Evolutionary conservation across 768 basidiomycete genomes (phyloP), one percentile per base, ranked within the genome.

Genomic region (Psilocybe cubensis): DNA sequence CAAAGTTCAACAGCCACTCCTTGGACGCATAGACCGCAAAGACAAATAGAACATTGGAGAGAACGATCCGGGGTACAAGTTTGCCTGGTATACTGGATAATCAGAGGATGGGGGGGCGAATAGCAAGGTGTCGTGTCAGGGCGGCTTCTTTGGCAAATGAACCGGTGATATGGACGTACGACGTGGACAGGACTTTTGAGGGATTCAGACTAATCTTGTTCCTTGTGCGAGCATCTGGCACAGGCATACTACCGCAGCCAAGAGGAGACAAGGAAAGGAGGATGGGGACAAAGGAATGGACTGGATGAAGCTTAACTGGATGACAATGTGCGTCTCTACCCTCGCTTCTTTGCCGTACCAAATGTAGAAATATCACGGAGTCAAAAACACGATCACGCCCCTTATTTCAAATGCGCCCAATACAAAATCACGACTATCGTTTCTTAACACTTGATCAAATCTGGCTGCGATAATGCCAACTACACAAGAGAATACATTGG

Each of bases 21-120:
- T 89, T 90, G 48, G 83, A 79, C 5, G 84, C 79, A 70, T 85
- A 81, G 31, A 88, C 71, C 4, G 86, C 79, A 18, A 86, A 70
- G 29, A 87, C 87, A 56, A 88, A 84, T 46, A 90, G 72, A 20
- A 83, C 70, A 72, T 91, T 87, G 0, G 85, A 84, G 38, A 87
- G 65, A 54, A 87, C 63, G 48, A 90, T 77, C 63, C 78, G 80
- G 9, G 85, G 81, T 45, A 88, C 69, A 31, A 82, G 74, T 49
- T 70, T 80, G 54, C 75, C 79, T 49, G 80, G 81, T 56, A 88
- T 78, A 46, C 87, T 87, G 52, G 54, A 44, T 20, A 52, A 35
- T 49, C 23, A 27, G 40, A 43, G 46, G 54, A 56, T 23, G 46
- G 28, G 40, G 46, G 33, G 28, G n/a, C 17, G 31, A 23, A 12